A percentile compares a stretch with the other conserved stretches of the same genome.
phyloP scores from a whole-genome alignment of 805 yeast genomes.

The Citeromyces nyonsensis region DNA sequence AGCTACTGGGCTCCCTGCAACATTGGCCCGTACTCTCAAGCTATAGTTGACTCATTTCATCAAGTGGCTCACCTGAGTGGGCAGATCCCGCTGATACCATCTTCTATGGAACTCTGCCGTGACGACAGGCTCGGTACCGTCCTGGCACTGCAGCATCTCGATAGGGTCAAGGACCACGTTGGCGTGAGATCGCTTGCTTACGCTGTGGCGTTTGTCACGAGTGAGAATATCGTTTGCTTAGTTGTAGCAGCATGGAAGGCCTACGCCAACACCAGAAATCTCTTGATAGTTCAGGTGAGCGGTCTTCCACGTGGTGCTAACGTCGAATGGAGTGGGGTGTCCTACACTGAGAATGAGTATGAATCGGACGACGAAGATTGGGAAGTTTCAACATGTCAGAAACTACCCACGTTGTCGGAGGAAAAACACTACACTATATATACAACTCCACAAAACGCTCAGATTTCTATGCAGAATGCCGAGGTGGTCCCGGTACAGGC shows the following conservation, averaged over 20 bases:
- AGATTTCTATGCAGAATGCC: no score
- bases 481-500: slow-evolving; percentile 1
- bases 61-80: slow-evolving; percentile 61
- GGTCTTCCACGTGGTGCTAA: slow-evolving; percentile 47
- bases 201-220: slow-evolving; percentile 40
- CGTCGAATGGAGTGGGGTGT: slow-evolving; percentile 65
- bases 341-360: slow-evolving; percentile 14
- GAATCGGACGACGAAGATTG: no score
- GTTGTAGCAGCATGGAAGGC: slow-evolving; percentile 27
- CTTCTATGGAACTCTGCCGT: slow-evolving; percentile 35
- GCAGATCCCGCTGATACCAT: slow-evolving; percentile 77
- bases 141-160: slow-evolving; percentile 63
- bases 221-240: slow-evolving; percentile 10
- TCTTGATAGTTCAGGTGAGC: slow-evolving; percentile 30
- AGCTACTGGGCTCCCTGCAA: slow-evolving; percentile 99
- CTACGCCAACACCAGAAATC: slow-evolving; percentile 16
- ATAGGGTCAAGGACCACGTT: slow-evolving; percentile 41
- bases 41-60: slow-evolving; percentile 27
- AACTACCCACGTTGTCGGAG: no score
- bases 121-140: slow-evolving; percentile 20
- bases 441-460: no score
- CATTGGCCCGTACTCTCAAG: slow-evolving; percentile 94
- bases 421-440: no score
- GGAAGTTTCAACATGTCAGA: no score
- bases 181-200: slow-evolving; percentile 26